These are phyloP conservation scores for Lolium multiflorum DNA, from an alignment of 176 grass and related monocot genomes.

Conservation along the genomic window DNA sequence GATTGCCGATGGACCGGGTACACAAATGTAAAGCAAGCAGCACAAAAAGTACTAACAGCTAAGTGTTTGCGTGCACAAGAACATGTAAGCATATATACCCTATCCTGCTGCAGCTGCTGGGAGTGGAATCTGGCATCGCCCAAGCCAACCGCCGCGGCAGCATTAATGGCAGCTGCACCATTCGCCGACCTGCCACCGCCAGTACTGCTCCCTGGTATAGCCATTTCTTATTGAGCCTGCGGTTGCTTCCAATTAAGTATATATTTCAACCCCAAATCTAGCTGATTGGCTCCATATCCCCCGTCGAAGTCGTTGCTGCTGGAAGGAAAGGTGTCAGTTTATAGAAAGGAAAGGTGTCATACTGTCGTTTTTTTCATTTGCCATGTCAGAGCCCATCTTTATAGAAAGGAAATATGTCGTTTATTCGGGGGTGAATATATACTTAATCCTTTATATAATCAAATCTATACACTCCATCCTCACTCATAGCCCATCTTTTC, in stretches of 20 bases:
- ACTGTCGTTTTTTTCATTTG: too few species aligned
- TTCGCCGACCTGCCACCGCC: slow-evolving; percentile 50
- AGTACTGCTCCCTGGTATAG: slow-evolving; percentile 45
- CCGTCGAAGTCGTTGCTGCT: too few species aligned
- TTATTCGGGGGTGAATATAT: too few species aligned
- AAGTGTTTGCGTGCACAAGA: slow-evolving; percentile 34
- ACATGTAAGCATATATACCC: slow-evolving; percentile 48
- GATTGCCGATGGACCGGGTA: slow-evolving; percentile 44
- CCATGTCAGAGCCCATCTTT: too few species aligned
- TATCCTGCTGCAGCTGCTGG: slow-evolving; percentile 56
- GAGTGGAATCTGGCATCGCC: slow-evolving; percentile 61
- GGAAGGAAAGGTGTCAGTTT: too few species aligned
- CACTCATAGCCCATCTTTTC: slow-evolving; percentile 12
- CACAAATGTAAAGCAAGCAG: slow-evolving; percentile 52
- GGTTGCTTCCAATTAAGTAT: background rate
- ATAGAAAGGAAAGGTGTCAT: too few species aligned
- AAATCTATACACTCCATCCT: slow-evolving; percentile 14
- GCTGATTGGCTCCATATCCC: too few species aligned
- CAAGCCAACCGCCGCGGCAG: too few species aligned
- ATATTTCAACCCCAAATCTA: too few species aligned
- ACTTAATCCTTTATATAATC: background rate
- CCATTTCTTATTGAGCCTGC: slow-evolving; percentile 17
- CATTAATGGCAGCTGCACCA: slow-evolving; percentile 61
- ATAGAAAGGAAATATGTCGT: too few species aligned
- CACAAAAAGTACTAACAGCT: slow-evolving; percentile 37